Conservation (phyloP, 2,329 filamentous ascomycete species). For the Setomelanomma holmii region DNA sequence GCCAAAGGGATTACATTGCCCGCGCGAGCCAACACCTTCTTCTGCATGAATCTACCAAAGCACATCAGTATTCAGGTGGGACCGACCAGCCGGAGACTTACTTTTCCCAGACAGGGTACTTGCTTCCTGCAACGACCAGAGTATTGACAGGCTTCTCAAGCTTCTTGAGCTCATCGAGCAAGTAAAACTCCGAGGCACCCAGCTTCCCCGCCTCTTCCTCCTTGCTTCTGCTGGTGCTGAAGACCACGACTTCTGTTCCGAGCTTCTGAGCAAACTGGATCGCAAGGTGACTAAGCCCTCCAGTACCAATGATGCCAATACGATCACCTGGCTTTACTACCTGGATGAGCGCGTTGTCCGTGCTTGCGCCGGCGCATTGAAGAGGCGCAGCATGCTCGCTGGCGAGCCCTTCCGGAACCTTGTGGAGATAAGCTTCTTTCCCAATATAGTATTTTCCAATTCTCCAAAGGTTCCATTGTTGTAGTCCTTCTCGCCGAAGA, state of each 20-base stretch:
- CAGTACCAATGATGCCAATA: slow-evolving; percentile 85
- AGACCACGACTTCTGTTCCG: slow-evolving; percentile 29
- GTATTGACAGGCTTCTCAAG: slow-evolving; percentile 23
- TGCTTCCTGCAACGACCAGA: slow-evolving; percentile 26
- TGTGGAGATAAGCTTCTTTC: slow-evolving; percentile 25
- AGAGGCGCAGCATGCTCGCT: slow-evolving; percentile 27
- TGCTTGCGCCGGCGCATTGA: slow-evolving; percentile 48
- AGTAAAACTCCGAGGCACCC: slow-evolving; percentile 32
- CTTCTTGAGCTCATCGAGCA: slow-evolving; percentile 29
- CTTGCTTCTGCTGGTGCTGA: slow-evolving; percentile 27
- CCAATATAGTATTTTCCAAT: slow-evolving; percentile 26
- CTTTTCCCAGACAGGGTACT: slow-evolving; percentile 32
- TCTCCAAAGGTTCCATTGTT: slow-evolving; percentile 18
- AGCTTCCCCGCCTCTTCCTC: slow-evolving; percentile 23
- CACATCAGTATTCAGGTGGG: neutral
- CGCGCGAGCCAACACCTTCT: slow-evolving; percentile 25
- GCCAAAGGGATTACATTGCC: slow-evolving; percentile 26
- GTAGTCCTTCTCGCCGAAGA: slow-evolving; percentile 43
- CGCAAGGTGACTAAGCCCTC: slow-evolving; percentile 77
- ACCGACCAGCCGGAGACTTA: too few species aligned
- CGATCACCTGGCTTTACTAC: slow-evolving; percentile 72
- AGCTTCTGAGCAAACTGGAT: slow-evolving; percentile 68
- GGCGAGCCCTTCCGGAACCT: slow-evolving; percentile 24
- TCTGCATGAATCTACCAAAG: slow-evolving; percentile 19
- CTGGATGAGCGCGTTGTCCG: slow-evolving; percentile 80